phyloP scores from a whole-genome alignment of 495 filamentous ascomycete genomes.

The Hypoxylon intermedium region DNA sequence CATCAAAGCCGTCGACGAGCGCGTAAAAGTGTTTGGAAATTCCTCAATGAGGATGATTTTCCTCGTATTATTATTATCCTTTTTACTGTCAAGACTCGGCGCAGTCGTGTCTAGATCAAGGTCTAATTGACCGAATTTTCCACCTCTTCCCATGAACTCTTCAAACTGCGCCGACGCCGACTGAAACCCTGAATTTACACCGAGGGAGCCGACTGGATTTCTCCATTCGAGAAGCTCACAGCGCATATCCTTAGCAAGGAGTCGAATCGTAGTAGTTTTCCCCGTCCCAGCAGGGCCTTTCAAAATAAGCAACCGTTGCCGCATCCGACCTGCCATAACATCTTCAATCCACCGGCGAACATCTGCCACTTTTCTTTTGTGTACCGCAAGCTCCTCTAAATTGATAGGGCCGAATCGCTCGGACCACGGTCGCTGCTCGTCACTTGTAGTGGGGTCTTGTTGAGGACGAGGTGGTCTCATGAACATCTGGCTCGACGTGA shows the following conservation, averaged over 20 bases:
- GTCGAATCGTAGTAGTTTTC: conserved; percentile 84
- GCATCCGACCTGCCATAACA: conserved; percentile 68
- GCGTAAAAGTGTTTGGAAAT: conserved; percentile 82
- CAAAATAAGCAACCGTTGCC: conserved; percentile 77
- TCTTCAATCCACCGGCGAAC: conserved; percentile 81
- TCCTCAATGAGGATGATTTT: conserved; percentile 87
- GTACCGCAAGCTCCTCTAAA: conserved; percentile 85
- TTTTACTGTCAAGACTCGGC: conserved; percentile 19
- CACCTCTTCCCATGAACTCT: conserved; percentile 82
- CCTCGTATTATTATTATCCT: conserved; percentile 32
- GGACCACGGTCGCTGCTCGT: conserved; percentile 76
- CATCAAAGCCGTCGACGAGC: conserved; percentile 68
- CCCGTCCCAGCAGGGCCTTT: conserved; percentile 92
- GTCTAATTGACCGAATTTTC: conserved; percentile 79
- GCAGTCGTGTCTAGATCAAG: conserved; percentile 53
- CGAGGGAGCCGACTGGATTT: conserved; percentile 73
- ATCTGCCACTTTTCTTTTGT: conserved; percentile 91
- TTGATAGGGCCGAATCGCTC: conserved; percentile 77
- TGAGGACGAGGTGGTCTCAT: conserved; percentile 38
- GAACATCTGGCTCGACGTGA: conserved; percentile 49
- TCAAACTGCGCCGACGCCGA: conserved; percentile 82
- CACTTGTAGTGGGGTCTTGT: conserved; percentile 23
- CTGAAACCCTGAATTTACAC: conserved; percentile 62
- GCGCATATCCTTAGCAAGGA: conserved; percentile 73
- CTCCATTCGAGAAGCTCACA: conserved; percentile 88